Conservation (phyloP, 495 filamentous ascomycete genomes). For the Cetradonia linearis region DNA sequence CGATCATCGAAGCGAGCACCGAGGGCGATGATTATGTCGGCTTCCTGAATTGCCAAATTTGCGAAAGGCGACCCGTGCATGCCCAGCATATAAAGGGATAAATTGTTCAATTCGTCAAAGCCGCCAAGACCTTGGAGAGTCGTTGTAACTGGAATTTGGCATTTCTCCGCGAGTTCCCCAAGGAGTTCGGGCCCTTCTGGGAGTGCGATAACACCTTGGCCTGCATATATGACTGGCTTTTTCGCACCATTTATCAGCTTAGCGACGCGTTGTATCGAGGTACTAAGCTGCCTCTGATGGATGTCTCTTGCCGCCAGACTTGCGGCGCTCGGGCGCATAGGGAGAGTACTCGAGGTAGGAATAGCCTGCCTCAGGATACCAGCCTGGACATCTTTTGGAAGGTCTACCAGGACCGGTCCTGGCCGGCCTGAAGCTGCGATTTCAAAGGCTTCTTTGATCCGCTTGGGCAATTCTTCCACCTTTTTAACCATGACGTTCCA, state of each 20-base stretch:
- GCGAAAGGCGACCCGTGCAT: conserved; percentile 56
- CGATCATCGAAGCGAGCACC: conserved; percentile 55
- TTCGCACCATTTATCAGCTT: conserved; percentile 49
- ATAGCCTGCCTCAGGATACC: conserved; percentile 43
- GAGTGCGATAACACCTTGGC: conserved; percentile 44
- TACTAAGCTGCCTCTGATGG: conserved; percentile 37
- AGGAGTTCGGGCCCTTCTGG: conserved; percentile 44
- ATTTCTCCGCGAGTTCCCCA: conserved; percentile 47
- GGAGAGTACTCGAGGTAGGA: conserved; percentile 45
- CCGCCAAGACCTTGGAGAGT: conserved; percentile 55
- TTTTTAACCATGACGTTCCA: conserved; percentile 57
- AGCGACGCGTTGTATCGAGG: conserved; percentile 42
- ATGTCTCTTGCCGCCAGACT: conserved; percentile 42
- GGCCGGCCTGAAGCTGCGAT: conserved; percentile 50
- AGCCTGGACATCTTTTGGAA: conserved; percentile 51
- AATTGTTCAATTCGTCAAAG: conserved; percentile 50
- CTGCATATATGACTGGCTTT: conserved; percentile 51
- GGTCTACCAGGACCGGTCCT: conserved; percentile 51
- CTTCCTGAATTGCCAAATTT: conserved; percentile 55
- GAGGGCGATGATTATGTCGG: conserved; percentile 52
- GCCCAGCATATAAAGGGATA: conserved; percentile 53
- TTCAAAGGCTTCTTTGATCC: conserved; percentile 54
- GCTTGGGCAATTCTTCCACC: conserved; percentile 46
- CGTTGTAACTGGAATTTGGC: conserved; percentile 51
- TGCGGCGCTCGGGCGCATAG: conserved; percentile 46